Evolutionary conservation across 257 asterid species (phyloP).

Genomic region (Henckelia pumila): DNA sequence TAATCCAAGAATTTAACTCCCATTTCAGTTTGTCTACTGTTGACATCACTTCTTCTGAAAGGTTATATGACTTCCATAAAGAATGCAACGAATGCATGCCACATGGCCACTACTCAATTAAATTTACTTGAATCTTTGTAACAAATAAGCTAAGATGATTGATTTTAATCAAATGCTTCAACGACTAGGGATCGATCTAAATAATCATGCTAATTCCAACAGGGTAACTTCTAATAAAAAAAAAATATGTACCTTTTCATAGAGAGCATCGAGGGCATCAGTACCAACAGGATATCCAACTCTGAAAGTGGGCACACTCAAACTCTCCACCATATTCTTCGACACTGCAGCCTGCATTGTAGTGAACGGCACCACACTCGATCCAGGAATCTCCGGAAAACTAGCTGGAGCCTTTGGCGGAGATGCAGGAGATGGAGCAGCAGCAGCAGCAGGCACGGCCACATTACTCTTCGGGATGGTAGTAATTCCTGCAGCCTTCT

Average conservation of each 20-base stretch:
- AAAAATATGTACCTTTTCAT: conserved; percentile 57
- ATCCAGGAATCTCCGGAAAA: conserved; percentile 62
- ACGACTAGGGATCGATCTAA: background rate
- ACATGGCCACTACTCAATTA: background rate
- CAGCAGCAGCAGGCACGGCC: conserved; percentile 23
- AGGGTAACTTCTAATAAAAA: background rate
- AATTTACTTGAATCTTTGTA: background rate
- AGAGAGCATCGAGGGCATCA: conserved; percentile 71
- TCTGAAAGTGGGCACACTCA: conserved; percentile 69
- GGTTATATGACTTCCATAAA: background rate
- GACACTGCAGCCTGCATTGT: conserved; percentile 84
- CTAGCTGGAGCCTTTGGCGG: conserved; percentile 39
- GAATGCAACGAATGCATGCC: background rate
- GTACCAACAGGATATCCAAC: conserved; percentile 70
- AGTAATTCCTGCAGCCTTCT: conserved; percentile 76
- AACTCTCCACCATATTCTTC: conserved; percentile 75
- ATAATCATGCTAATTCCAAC: background rate
- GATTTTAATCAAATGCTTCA: background rate
- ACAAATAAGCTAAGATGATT: background rate
- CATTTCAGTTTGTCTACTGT: background rate
- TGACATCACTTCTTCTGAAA: background rate
- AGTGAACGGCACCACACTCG: conserved; percentile 65
- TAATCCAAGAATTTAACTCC: background rate
- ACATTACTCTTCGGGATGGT: conserved; percentile 40
- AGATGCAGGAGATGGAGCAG: conserved; percentile 34